Percentiles rank a stretch among this genome's conserved stretches.
Evolutionary conservation across 495 filamentous ascomycete species (phyloP).

Genomic region (Daldinia caldariorum): DNA sequence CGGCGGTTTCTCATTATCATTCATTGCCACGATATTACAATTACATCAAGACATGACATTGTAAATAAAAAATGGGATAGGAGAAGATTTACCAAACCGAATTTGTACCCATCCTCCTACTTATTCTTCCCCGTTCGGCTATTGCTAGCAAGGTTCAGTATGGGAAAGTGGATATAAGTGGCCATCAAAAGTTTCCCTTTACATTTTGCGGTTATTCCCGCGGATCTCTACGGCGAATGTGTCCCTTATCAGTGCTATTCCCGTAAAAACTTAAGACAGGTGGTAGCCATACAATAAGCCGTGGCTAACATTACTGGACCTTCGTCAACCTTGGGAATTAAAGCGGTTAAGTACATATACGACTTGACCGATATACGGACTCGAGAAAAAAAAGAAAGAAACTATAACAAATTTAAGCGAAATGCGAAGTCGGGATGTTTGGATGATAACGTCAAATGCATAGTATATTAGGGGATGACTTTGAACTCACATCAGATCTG

Average conservation of each 20-base stretch:
- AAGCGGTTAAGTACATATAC: too few relatives aligned
- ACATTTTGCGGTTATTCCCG: slow-evolving; percentile 25
- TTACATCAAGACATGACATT: background rate
- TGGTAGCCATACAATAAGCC: background rate
- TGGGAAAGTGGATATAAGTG: slow-evolving; percentile 29
- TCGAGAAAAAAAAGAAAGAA: background rate
- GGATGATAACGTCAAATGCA: background rate
- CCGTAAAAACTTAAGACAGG: slow-evolving; percentile 4
- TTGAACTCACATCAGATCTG: background rate
- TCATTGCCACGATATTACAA: slow-evolving; percentile 24
- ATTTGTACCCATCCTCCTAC: background rate
- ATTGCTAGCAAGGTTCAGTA: slow-evolving; percentile 15
- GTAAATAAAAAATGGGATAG: background rate
- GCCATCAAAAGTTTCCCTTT: slow-evolving; percentile 1
- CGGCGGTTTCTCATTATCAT: slow-evolving; percentile 25
- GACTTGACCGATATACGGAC: slow-evolving; percentile 21
- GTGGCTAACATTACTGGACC: slow-evolving; percentile 12
- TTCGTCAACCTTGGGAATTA: slow-evolving; percentile 19
- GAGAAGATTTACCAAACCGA: background rate
- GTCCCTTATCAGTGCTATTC: slow-evolving; percentile 18
- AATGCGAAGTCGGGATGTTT: slow-evolving; percentile 33
- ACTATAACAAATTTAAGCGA: background rate
- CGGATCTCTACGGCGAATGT: background rate
- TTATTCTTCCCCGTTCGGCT: slow-evolving; percentile 8
- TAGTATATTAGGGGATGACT: background rate